phyloP scores from a whole-genome alignment of 441 rosid genomes.

The Macaranga tanarius region DNA sequence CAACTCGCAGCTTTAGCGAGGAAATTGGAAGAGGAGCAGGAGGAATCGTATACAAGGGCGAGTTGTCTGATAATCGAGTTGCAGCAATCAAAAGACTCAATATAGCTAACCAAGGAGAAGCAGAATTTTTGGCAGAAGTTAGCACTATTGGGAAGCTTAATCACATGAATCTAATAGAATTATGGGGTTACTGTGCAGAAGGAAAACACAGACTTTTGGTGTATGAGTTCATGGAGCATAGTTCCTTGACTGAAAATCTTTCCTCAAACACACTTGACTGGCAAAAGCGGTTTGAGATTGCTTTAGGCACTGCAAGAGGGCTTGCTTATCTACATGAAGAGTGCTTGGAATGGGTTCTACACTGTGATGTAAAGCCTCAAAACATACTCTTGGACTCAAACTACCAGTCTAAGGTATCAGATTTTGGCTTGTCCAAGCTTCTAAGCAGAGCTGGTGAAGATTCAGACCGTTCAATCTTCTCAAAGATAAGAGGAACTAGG shows the following conservation, averaged over 20 bases:
- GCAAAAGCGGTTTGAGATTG: constrained; percentile 25
- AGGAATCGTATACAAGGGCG: constrained; percentile 78
- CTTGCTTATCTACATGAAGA: constrained; percentile 31
- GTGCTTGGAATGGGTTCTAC: constrained; percentile 33
- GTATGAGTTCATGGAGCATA: constrained; percentile 27
- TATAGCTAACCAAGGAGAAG: constrained; percentile 23
- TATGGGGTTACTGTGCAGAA: constrained; percentile 32
- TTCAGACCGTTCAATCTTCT: background rate
- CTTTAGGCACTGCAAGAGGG: constrained; percentile 23
- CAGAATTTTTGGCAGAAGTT: constrained; percentile 26
- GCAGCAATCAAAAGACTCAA: constrained; percentile 28
- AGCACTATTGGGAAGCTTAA: constrained; percentile 30
- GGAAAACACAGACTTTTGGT: constrained; percentile 27
- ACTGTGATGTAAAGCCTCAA: constrained; percentile 31
- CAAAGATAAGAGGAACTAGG: constrained; percentile 28
- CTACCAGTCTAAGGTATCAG: constrained; percentile 27
- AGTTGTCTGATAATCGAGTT: constrained; percentile 4
- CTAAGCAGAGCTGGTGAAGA: constrained; percentile 12
- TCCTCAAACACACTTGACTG: constrained; percentile 16
- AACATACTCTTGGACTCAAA: constrained; percentile 24
- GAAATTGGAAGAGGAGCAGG: constrained; percentile 82
- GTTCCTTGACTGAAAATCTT: constrained; percentile 20
- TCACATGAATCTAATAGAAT: constrained; percentile 30
- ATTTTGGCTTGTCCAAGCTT: constrained; percentile 24
- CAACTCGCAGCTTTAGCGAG: constrained; percentile 59